These are phyloP conservation scores for Beauveria rudraprayagi DNA, from an alignment of 2,329 filamentous ascomycete genomes.

Conservation along the genomic window DNA sequence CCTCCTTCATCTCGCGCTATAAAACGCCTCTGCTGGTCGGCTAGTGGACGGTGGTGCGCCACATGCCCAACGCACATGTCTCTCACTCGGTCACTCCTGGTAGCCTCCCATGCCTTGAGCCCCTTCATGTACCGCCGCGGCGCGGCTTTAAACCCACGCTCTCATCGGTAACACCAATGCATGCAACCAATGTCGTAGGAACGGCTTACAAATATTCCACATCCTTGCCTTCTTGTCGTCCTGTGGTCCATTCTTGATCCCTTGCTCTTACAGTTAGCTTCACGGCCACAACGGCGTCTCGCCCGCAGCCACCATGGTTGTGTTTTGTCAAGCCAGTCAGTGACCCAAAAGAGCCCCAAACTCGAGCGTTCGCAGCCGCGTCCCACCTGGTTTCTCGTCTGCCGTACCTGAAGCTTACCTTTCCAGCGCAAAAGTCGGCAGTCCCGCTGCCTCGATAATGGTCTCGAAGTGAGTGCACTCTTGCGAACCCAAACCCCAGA, in stretches of 20 bases:
- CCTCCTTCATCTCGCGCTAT: background rate
- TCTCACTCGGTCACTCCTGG: background rate
- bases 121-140: background rate
- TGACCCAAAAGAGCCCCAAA: background rate
- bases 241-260: background rate
- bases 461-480: background rate
- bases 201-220: background rate
- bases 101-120: background rate
- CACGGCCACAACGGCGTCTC: background rate
- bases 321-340: slow-evolving; percentile 1
- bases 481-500: background rate
- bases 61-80: background rate
- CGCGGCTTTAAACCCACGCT: background rate
- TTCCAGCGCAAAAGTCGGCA: background rate
- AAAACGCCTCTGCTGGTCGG: background rate
- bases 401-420: background rate
- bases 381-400: background rate
- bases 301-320: background rate
- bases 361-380: background rate
- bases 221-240: background rate
- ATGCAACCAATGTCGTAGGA: no score
- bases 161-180: background rate
- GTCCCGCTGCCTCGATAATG: no score
- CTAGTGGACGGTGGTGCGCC: background rate
- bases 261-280: background rate